Conservation (phyloP, 129 eudicot species). For the Tanacetum coccineum region DNA sequence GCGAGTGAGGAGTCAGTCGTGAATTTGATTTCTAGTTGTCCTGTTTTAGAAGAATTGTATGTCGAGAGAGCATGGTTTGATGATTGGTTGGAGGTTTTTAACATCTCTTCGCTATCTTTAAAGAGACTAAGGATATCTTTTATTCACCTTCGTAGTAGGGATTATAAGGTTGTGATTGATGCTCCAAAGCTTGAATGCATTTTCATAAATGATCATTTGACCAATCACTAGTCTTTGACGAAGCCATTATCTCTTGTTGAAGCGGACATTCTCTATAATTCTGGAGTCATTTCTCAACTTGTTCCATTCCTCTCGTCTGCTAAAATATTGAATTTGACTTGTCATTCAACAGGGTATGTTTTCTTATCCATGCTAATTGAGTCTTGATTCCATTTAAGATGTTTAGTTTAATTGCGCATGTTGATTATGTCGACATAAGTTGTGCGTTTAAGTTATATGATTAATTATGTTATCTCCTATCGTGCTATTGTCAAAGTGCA, state of each 20-base stretch:
- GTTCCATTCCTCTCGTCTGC: slow-evolving; percentile 18
- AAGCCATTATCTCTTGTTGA: slow-evolving; percentile 18
- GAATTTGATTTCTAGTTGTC: slow-evolving; percentile 30
- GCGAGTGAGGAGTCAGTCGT: not conserved
- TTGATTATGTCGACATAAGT: not conserved
- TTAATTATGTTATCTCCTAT: not conserved
- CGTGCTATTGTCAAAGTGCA: not conserved
- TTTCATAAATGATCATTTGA: slow-evolving; percentile 16
- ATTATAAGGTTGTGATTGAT: slow-evolving; percentile 7
- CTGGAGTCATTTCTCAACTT: not conserved
- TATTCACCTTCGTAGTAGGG: not conserved
- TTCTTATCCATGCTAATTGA: too few relatives aligned
- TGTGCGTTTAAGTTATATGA: not conserved
- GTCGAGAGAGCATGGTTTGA: slow-evolving; percentile 14
- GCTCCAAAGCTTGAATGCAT: slow-evolving; percentile 23
- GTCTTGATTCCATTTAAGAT: not conserved
- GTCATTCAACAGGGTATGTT: too few relatives aligned
- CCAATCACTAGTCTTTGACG: not conserved
- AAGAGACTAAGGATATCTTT: slow-evolving; percentile 6
- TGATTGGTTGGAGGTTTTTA: not conserved
- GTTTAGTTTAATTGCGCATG: too few relatives aligned
- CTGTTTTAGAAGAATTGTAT: slow-evolving; percentile 19
- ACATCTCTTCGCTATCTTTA: slow-evolving; percentile 18
- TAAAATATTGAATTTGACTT: slow-evolving; percentile 13
- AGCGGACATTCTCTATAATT: not conserved